These are phyloP conservation scores for Plasmodium inui DNA, from an alignment of 169 alveolate genomes.

Conservation along the genomic window DNA sequence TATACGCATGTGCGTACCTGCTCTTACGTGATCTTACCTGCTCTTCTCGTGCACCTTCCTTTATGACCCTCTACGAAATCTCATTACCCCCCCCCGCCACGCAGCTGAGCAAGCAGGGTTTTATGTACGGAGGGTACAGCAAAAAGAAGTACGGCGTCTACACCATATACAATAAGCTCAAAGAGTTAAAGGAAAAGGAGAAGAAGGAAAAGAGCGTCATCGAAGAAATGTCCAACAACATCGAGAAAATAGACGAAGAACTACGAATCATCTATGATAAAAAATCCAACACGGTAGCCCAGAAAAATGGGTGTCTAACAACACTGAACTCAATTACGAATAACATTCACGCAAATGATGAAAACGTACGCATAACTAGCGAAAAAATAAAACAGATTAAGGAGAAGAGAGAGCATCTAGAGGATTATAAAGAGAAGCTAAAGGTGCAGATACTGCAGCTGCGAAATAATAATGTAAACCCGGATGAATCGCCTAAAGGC, in stretches of 20 bases:
- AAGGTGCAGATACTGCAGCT: constrained; percentile 66
- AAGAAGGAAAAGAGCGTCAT: constrained; percentile 45
- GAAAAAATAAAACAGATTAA: constrained; percentile 48
- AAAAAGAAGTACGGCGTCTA: constrained; percentile 70
- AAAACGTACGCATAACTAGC: constrained; percentile 32
- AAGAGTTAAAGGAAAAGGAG: constrained; percentile 62
- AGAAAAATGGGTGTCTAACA: constrained; percentile 67
- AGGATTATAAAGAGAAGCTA: constrained; percentile 50
- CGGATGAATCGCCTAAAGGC: constrained; percentile 37
- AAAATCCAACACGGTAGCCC: constrained; percentile 34
- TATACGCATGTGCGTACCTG: not conserved
- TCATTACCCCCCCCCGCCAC: not conserved
- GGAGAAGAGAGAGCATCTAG: constrained; percentile 48
- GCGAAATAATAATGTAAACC: constrained; percentile 55
- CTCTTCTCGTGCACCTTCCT: not conserved
- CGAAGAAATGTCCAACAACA: constrained; percentile 31
- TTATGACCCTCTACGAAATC: not conserved
- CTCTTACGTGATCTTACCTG: not conserved
- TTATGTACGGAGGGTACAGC: constrained; percentile 63
- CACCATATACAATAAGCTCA: constrained; percentile 49
- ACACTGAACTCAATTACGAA: constrained; percentile 54
- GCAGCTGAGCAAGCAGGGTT: constrained; percentile 75
- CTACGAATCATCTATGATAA: constrained; percentile 42
- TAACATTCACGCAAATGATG: constrained; percentile 48
- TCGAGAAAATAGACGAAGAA: constrained; percentile 66